Conservation (phyloP, 176 grass and related monocot genomes). For the Hyparrhenia diplandra region DNA sequence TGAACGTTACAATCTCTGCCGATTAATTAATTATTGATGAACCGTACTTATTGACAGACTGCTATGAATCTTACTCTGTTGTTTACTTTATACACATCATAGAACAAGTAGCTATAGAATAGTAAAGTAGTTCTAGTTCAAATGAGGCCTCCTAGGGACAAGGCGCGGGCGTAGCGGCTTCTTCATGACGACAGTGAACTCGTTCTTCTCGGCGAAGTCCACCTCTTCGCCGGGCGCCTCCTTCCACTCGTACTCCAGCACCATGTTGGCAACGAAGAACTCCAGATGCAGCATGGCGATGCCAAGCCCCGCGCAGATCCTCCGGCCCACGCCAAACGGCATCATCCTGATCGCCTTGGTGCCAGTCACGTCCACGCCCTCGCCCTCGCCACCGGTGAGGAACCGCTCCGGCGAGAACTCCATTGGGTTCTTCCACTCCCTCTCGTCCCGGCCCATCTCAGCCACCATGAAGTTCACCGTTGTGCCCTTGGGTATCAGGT, state of each 20-base stretch:
- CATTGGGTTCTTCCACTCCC: conserved; percentile 39
- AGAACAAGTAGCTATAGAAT: not conserved
- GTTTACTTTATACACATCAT: not conserved
- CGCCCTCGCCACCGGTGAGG: conserved; percentile 45
- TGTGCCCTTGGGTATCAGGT: conserved; percentile 49
- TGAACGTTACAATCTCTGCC: not conserved
- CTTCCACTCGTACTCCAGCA: conserved; percentile 59
- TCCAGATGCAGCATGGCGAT: conserved; percentile 65
- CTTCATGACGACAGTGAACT: conserved; percentile 69
- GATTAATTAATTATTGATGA: not conserved
- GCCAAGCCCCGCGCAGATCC: conserved; percentile 50
- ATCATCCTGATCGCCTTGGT: conserved; percentile 70
- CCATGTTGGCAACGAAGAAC: conserved; percentile 70
- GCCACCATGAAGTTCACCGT: conserved; percentile 61
- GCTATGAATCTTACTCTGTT: not conserved
- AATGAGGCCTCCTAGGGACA: conserved; percentile 11
- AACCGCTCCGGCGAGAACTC: conserved; percentile 64
- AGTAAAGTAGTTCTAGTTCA: not conserved
- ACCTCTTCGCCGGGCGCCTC: conserved; percentile 53
- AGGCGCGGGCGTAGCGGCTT: conserved; percentile 45
- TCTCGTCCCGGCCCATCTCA: conserved; percentile 44
- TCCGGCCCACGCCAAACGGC: conserved; percentile 66
- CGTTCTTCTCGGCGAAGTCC: conserved; percentile 53
- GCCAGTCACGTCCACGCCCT: conserved; percentile 57
- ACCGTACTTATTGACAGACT: not conserved